Base-by-base conservation (phyloP, 345 rosid species). In the Linum trigynum region DNA sequence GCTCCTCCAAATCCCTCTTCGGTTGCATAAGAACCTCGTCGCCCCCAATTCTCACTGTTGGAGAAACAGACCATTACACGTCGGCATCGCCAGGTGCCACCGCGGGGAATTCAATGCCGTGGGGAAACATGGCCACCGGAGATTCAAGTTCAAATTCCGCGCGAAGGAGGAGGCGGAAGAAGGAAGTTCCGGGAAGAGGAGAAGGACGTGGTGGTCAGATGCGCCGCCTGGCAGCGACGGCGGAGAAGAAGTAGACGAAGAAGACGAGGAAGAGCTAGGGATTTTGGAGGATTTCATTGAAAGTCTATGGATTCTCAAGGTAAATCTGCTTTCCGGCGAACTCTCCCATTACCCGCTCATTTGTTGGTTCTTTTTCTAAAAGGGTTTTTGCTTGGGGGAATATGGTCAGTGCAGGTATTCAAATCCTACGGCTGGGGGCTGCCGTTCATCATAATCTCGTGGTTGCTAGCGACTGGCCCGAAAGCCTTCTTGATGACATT, bases 381-480 rank as follows among this genome's bases (percentile, higher is more conserved):
- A 15, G 16, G 43, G 42, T 56, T 39, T 55, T 56, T 65, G 16
- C 23, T 51, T 65, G 60, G 64, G 39, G 57, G 17, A 11, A 39
- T 51, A 2, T 40, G 74, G 72, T 66, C 71, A 65, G 71, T 74
- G 73, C 78, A 82, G 92, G 78, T 74, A 55, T 78, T 81, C 64
- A 77, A 76, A 76, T 82, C 89, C 61, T 84, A 64, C 66, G 92
- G 92, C 42, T 84, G 84, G 89, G 15, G 58, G 8, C 77, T 81
- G 66, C 89, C 89, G 2, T 68, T 67, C n/a, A 67, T 82, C 65
- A 58, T 80, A 53, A 15, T 78, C 39, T 79, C 89, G 1, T 51
- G 59, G 51, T 61, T 86, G 59, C 32, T 74, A 58, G 82, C 85
- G 55, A 66, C 76, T n/a, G 92, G 89, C 45, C 87, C 78, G n/a